Evolutionary conservation across 805 yeast genomes (phyloP).

Genomic region (Barnettozyma wickerhamii): DNA sequence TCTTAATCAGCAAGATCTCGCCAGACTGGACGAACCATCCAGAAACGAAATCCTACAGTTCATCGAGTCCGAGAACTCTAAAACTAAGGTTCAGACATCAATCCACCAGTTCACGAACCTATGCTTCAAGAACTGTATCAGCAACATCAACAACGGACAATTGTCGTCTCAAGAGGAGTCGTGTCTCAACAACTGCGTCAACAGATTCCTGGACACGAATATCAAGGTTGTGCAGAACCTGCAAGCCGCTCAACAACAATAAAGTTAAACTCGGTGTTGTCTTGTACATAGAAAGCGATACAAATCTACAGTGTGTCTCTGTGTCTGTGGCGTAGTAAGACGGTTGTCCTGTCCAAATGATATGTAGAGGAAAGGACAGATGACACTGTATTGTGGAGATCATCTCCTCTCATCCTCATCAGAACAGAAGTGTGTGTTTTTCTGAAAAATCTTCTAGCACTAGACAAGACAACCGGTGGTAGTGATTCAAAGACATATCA

Average conservation of each 20-base stretch:
- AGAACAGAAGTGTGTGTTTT: no score
- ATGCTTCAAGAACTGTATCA: slow-evolving; percentile 86
- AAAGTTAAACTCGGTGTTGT: neutral
- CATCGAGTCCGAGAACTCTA: slow-evolving; percentile 78
- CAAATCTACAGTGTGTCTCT: no score
- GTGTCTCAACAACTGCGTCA: slow-evolving; percentile 78
- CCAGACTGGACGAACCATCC: slow-evolving; percentile 58
- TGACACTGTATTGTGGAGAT: no score
- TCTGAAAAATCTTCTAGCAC: no score
- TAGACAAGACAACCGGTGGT: no score
- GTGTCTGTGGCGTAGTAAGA: no score
- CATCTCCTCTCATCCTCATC: no score
- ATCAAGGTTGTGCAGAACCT: slow-evolving; percentile 65
- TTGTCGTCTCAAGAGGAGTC: slow-evolving; percentile 58
- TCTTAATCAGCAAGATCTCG: slow-evolving; percentile 37
- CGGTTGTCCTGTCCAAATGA: no score
- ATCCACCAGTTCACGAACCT: slow-evolving; percentile 85
- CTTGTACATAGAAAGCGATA: slow-evolving; percentile 11
- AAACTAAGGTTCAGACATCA: slow-evolving; percentile 81
- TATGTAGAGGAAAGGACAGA: no score
- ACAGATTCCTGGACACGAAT: slow-evolving; percentile 83
- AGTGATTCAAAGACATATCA: no score
- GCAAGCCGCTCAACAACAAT: slow-evolving; percentile 19
- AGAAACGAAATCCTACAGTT: slow-evolving; percentile 71
- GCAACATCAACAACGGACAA: slow-evolving; percentile 39